phyloP scores from a whole-genome alignment of 192 early-diverging fungal genomes.

The Coemansia sp. region DNA sequence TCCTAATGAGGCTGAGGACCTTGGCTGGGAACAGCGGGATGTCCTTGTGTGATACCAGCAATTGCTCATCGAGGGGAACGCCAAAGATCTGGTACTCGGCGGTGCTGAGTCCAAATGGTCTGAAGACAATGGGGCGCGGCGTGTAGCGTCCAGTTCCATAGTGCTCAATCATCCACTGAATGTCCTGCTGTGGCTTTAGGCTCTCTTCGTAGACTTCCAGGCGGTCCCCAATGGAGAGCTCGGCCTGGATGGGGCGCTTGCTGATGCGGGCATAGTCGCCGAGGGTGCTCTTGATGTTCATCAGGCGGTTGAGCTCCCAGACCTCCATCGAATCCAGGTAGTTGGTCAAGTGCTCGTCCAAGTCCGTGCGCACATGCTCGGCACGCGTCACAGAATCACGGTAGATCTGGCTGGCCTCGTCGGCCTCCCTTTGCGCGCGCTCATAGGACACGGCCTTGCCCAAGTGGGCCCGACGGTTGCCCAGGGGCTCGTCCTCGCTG shows the following conservation, averaged over 20 bases:
- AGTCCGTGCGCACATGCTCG: constrained; percentile 63
- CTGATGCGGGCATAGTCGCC: constrained; percentile 37
- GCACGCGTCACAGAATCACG: constrained; percentile 60
- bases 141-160: constrained; percentile 68
- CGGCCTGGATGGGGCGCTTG: constrained; percentile 39
- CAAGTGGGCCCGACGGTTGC: constrained; percentile 25
- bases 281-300: constrained; percentile 50
- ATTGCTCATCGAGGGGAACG: constrained; percentile 67
- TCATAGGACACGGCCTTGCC: constrained; percentile 44
- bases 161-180: constrained; percentile 73
- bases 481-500: constrained; percentile 54
- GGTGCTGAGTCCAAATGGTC: constrained; percentile 65
- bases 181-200: constrained; percentile 73
- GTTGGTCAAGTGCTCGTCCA: constrained; percentile 65
- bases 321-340: constrained; percentile 55
- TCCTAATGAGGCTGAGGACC: constrained; percentile 59
- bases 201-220: constrained; percentile 69
- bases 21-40: constrained; percentile 64
- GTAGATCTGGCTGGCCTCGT: constrained; percentile 67
- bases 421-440: constrained; percentile 59
- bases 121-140: constrained; percentile 70
- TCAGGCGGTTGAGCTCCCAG: constrained; percentile 56
- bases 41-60: constrained; percentile 57
- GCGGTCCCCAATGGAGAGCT: constrained; percentile 47
- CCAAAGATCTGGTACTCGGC: constrained; percentile 78